Evolutionary conservation across 495 filamentous ascomycete species (phyloP).

Genomic region (Articulospora tetracladia): DNA sequence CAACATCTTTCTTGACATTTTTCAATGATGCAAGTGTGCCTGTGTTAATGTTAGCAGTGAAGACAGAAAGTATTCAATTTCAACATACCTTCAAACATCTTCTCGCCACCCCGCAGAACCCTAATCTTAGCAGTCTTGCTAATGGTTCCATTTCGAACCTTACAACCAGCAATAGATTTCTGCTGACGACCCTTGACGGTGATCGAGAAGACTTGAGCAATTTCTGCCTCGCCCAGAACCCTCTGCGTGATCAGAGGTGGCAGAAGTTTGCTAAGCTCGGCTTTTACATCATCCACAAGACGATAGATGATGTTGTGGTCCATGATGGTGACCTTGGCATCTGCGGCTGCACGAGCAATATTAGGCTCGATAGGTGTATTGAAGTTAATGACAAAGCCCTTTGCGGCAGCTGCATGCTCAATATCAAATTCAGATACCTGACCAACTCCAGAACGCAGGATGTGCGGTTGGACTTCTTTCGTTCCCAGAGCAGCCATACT

Average conservation of each 20-base stretch:
- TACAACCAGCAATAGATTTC: slow-evolving; percentile 79
- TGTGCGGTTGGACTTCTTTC: slow-evolving; percentile 71
- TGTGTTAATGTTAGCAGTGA: slow-evolving; percentile 27
- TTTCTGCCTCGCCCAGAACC: slow-evolving; percentile 85
- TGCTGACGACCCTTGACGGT: slow-evolving; percentile 66
- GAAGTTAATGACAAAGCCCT: slow-evolving; percentile 78
- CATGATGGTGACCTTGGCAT: slow-evolving; percentile 66
- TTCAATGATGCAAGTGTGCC: slow-evolving; percentile 78
- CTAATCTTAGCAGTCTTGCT: slow-evolving; percentile 57
- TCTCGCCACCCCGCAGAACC: slow-evolving; percentile 62
- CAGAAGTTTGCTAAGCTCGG: slow-evolving; percentile 61
- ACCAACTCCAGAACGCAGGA: slow-evolving; percentile 76
- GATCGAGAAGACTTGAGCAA: slow-evolving; percentile 79
- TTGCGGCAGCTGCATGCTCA: slow-evolving; percentile 73
- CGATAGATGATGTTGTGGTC: slow-evolving; percentile 93
- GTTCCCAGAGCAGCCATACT: slow-evolving; percentile 73
- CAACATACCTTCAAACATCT: slow-evolving; percentile 76
- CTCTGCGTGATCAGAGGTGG: slow-evolving; percentile 57
- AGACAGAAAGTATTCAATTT: background rate
- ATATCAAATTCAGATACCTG: slow-evolving; percentile 82
- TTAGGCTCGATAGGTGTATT: slow-evolving; percentile 68
- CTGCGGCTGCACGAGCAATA: slow-evolving; percentile 66
- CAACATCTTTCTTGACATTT: slow-evolving; percentile 85
- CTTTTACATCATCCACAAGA: slow-evolving; percentile 77
- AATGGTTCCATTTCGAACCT: slow-evolving; percentile 78